A percentile compares a stretch with the other conserved stretches of the same genome.
Conservation (phyloP, 306 rosid genomes). For the Carpinus fangiana region DNA sequence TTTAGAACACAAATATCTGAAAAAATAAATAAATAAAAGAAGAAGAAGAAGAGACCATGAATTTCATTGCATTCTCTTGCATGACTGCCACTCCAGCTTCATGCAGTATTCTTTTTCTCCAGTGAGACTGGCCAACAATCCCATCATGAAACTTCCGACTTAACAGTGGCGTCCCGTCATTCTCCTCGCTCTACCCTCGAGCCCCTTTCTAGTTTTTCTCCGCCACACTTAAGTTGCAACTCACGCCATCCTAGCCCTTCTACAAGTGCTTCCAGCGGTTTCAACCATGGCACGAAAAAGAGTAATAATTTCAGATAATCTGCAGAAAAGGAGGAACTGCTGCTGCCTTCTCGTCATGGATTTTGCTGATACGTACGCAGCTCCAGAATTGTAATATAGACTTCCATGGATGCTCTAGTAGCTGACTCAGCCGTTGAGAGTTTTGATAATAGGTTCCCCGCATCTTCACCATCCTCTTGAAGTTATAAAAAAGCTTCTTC, state of each 20-base stretch:
- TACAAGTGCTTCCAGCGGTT: slow-evolving; percentile 22
- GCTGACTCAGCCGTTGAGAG: slow-evolving; percentile 31
- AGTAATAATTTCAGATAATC: slow-evolving; percentile 30
- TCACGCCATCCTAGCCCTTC: slow-evolving; percentile 27
- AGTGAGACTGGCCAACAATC: slow-evolving; percentile 37
- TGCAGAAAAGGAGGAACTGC: slow-evolving; percentile 18
- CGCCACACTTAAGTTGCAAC: slow-evolving; percentile 28
- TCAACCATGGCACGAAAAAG: slow-evolving; percentile 30
- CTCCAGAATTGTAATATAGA: slow-evolving; percentile 12
- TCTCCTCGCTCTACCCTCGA: slow-evolving; percentile 46
- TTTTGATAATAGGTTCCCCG: slow-evolving; percentile 34
- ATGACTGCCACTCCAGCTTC: slow-evolving; percentile 31
- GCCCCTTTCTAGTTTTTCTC: slow-evolving; percentile 31
- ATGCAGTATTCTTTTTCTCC: slow-evolving; percentile 39
- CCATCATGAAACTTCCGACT: slow-evolving; percentile 33
- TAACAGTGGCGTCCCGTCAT: slow-evolving; percentile 34
- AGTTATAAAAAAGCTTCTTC: slow-evolving; percentile 30
- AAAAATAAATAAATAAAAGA: background rate
- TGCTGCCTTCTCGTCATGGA: slow-evolving; percentile 6
- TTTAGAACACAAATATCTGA: slow-evolving; percentile 3
- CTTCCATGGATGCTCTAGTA: slow-evolving; percentile 16
- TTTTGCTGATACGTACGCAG: slow-evolving; percentile 19
- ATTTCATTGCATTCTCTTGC: slow-evolving; percentile 17
- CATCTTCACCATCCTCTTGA: slow-evolving; percentile 14
- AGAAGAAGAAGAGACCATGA: slow-evolving; percentile 9